Percentiles rank a stretch among this genome's conserved stretches.
These are phyloP conservation scores for Hygrophorus russula DNA, from an alignment of 768 basidiomycete species.

Conservation along the genomic window DNA sequence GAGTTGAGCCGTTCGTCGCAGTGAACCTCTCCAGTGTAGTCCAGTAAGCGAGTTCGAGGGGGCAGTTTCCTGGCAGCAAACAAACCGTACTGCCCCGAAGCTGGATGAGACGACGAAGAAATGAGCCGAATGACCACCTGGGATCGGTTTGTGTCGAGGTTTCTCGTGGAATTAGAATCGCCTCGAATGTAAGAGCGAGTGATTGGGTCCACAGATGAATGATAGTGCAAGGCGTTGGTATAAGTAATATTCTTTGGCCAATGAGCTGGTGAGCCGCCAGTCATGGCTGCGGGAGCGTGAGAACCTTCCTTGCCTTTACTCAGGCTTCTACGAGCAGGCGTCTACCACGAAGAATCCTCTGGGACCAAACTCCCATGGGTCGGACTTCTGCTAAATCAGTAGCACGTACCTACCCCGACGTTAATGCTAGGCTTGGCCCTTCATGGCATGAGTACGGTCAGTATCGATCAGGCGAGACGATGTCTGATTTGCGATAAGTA, in stretches of 20 bases:
- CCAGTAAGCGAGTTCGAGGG: slow-evolving; percentile 55
- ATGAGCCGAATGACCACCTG: slow-evolving; percentile 50
- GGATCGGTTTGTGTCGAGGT: slow-evolving; percentile 11
- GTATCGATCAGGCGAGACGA: slow-evolving; percentile 11
- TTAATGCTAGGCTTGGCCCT: slow-evolving; percentile 78
- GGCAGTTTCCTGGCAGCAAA: slow-evolving; percentile 69
- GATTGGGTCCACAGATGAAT: slow-evolving; percentile 41
- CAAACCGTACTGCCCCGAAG: slow-evolving; percentile 67
- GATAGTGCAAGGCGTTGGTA: slow-evolving; percentile 38
- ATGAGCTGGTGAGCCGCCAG: slow-evolving; percentile 8
- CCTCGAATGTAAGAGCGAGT: slow-evolving; percentile 28
- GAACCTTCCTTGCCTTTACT: slow-evolving; percentile 2
- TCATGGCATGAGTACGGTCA: slow-evolving; percentile 95
- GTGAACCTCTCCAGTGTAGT: slow-evolving; percentile 79
- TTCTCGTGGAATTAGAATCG: slow-evolving; percentile 8
- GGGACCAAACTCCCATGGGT: slow-evolving; percentile 38
- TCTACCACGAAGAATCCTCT: neutral
- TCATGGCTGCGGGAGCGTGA: slow-evolving; percentile 7
- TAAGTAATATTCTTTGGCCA: slow-evolving; percentile 45
- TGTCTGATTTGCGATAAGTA: slow-evolving; percentile 13
- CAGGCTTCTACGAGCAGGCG: neutral
- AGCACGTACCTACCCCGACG: slow-evolving; percentile 79
- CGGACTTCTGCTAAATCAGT: slow-evolving; percentile 68
- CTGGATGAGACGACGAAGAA: slow-evolving; percentile 52
- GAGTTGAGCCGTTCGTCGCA: slow-evolving; percentile 59